phyloP scores from a whole-genome alignment of 176 grass and related monocot genomes.

The Cocos nucifera region DNA sequence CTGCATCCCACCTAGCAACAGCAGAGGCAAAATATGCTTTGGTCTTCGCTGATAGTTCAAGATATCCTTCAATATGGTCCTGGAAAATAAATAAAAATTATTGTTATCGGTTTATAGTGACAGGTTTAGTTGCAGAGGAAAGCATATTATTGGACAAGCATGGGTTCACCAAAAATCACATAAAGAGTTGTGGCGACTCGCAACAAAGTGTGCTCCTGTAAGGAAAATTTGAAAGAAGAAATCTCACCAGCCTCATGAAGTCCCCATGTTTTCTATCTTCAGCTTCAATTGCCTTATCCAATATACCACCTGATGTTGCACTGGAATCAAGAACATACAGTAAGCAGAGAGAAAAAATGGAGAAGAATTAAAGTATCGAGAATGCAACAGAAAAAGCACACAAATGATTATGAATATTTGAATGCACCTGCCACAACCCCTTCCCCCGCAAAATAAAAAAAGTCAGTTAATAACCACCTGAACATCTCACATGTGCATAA shows the following conservation, averaged over 20 bases:
- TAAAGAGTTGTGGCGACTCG: neutral
- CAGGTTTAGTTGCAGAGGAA: neutral
- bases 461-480: too few relatives aligned
- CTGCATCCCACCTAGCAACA: slow-evolving; percentile 3
- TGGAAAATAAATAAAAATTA: neutral
- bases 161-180: neutral
- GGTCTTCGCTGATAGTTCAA: slow-evolving; percentile 11
- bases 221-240: neutral
- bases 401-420: too few relatives aligned
- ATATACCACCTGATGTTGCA: slow-evolving; percentile 5
- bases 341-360: too few relatives aligned
- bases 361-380: too few relatives aligned
- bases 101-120: neutral
- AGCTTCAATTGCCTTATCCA: slow-evolving; percentile 11
- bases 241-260: slow-evolving; percentile 7
- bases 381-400: too few relatives aligned
- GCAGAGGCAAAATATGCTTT: slow-evolving; percentile 3
- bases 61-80: slow-evolving; percentile 13
- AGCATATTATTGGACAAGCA: too few relatives aligned
- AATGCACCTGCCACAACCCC: too few relatives aligned
- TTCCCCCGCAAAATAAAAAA: too few relatives aligned
- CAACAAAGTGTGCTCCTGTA: too few relatives aligned
- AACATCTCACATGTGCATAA: too few relatives aligned
- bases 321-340: neutral
- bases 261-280: slow-evolving; percentile 6